Conservation (phyloP, 345 rosid genomes). For the Laguncularia racemosa region DNA sequence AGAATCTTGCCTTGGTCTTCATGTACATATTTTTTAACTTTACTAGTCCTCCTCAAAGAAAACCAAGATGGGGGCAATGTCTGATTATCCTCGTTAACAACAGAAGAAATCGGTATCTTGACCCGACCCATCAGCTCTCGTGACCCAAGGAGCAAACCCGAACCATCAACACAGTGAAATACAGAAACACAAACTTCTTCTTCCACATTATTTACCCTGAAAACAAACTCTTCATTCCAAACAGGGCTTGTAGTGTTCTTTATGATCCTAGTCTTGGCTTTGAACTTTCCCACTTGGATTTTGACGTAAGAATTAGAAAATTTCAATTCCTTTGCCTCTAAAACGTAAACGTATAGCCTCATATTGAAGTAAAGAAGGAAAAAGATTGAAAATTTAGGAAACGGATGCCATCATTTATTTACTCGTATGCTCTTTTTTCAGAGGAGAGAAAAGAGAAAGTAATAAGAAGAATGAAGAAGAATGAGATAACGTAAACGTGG, state of each 20-base stretch:
- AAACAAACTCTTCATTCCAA: slow-evolving; percentile 83
- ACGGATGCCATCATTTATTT: too few species aligned
- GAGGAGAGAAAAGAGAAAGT: too few species aligned
- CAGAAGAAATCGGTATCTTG: slow-evolving; percentile 41
- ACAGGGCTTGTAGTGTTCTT: slow-evolving; percentile 35
- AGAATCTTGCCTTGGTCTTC: slow-evolving; percentile 49
- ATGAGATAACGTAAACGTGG: too few species aligned
- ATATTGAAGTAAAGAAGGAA: slow-evolving; percentile 9
- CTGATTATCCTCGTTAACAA: slow-evolving; percentile 42
- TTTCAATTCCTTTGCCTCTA: slow-evolving; percentile 64
- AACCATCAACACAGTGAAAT: slow-evolving; percentile 30
- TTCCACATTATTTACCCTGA: slow-evolving; percentile 29
- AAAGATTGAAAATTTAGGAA: too few species aligned
- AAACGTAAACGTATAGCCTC: slow-evolving; percentile 70
- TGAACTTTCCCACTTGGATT: slow-evolving; percentile 57
- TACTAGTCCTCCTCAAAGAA: slow-evolving; percentile 31
- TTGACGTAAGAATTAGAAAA: slow-evolving; percentile 42
- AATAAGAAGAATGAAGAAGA: too few species aligned
- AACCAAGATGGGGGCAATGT: slow-evolving; percentile 81
- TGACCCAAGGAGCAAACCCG: slow-evolving; percentile 30
- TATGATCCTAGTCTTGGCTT: slow-evolving; percentile 48
- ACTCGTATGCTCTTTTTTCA: too few species aligned
- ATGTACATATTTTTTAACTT: slow-evolving; percentile 34
- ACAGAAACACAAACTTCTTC: slow-evolving; percentile 47
- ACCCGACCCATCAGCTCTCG: slow-evolving; percentile 47